phyloP scores from a whole-genome alignment of 2,329 filamentous ascomycete species.

The Madurella fahalii region DNA sequence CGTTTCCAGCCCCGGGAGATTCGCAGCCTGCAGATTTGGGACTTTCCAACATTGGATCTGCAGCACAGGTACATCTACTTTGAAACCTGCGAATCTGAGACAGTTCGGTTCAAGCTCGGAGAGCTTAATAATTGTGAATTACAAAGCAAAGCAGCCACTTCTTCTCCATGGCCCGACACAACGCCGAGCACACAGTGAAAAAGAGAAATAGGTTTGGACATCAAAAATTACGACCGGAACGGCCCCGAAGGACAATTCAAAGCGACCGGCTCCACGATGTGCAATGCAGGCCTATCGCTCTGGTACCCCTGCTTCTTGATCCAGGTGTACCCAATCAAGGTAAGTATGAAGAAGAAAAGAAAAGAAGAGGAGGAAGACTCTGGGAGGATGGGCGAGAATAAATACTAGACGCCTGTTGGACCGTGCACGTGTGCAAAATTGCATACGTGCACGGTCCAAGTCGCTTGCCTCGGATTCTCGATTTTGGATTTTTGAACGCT shows the following conservation, averaged over 20 bases:
- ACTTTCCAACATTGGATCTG: too few relatives aligned
- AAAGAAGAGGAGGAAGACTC: conserved; percentile 15
- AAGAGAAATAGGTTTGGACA: conserved; percentile 14
- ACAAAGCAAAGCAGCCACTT: not conserved
- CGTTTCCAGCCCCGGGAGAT: too few relatives aligned
- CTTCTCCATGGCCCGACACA: conserved; percentile 23
- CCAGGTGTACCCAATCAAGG: conserved; percentile 23
- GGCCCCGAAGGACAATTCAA: conserved; percentile 28
- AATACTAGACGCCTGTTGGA: conserved; percentile 11
- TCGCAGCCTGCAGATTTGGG: too few relatives aligned
- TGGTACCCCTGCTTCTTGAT: conserved; percentile 24
- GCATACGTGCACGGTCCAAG: not conserved
- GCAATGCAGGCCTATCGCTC: conserved; percentile 26
- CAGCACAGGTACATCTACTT: too few relatives aligned
- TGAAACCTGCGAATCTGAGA: too few relatives aligned
- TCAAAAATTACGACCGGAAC: conserved; percentile 28
- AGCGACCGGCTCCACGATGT: conserved; percentile 24
- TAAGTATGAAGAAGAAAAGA: conserved; percentile 27
- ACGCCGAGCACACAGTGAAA: conserved; percentile 24
- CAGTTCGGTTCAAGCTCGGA: too few relatives aligned
- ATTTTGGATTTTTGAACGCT: not conserved
- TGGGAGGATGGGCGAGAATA: not conserved
- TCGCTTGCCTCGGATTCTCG: not conserved
- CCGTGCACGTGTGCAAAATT: conserved; percentile 18
- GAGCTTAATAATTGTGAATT: not conserved